Evolutionary conservation across 169 alveolate species (phyloP).

Genomic region (Perkinsus olseni): DNA sequence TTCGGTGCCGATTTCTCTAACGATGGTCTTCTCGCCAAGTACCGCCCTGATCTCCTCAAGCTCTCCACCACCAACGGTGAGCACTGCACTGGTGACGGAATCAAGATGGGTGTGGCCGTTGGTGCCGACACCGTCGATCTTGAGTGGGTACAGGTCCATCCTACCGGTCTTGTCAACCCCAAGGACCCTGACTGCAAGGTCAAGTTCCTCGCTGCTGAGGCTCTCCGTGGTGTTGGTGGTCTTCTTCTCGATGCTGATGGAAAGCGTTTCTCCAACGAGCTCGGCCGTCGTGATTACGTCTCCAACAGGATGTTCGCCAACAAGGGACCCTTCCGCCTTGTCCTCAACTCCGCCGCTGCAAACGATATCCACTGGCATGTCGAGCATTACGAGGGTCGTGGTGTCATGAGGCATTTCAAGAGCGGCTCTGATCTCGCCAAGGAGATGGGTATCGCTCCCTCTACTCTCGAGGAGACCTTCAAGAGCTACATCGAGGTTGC

Average conservation of each 20-base stretch:
- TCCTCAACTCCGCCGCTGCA: constrained; percentile 25
- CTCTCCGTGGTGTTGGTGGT: constrained; percentile 54
- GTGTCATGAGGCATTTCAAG: constrained; percentile 15
- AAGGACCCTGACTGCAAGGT: constrained; percentile 26
- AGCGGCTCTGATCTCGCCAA: constrained; percentile 8
- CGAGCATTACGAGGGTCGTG: constrained; percentile 16
- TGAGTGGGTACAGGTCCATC: constrained; percentile 47
- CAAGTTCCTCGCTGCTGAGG: constrained; percentile 55
- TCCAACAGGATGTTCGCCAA: constrained; percentile 41
- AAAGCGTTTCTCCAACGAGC: constrained; percentile 54
- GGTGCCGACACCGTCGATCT: constrained; percentile 47
- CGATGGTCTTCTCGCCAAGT: constrained; percentile 34
- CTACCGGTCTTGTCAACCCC: constrained; percentile 41
- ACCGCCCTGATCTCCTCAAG: constrained; percentile 7
- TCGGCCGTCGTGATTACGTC: constrained; percentile 45
- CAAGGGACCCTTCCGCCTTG: constrained; percentile 33
- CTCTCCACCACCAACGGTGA: constrained; percentile 27
- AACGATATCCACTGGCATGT: constrained; percentile 15
- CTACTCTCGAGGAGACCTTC: constrained; percentile 14
- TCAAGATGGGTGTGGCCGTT: constrained; percentile 30
- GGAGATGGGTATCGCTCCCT: constrained; percentile 12
- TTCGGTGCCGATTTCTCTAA: constrained; percentile 44
- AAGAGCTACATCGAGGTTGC: constrained; percentile 27
- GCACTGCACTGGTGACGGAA: constrained; percentile 29
- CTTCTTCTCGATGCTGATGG: constrained; percentile 41